Percentiles rank a stretch among this genome's conserved stretches.
These are phyloP conservation scores for Cupressus sempervirens DNA, from an alignment of 75 land plant genomes.

Conservation along the genomic window DNA sequence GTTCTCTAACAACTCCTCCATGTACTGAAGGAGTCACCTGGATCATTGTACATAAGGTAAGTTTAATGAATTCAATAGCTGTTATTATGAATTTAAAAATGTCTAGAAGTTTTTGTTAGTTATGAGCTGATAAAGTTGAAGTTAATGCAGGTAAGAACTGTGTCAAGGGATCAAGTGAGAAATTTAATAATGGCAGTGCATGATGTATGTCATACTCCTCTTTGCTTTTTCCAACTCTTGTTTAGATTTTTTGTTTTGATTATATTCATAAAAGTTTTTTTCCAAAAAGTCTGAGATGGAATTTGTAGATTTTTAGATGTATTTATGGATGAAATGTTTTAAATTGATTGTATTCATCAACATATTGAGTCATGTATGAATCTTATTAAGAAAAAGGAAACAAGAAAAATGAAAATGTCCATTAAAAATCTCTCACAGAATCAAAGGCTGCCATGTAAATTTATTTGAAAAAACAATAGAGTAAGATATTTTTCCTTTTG, in stretches of 20 bases:
- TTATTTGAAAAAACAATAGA: too few relatives aligned
- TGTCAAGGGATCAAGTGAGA: slow-evolving; percentile 25
- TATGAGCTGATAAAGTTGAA: neutral
- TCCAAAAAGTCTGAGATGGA: too few relatives aligned
- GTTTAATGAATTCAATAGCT: neutral
- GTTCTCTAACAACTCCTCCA: slow-evolving; percentile 48
- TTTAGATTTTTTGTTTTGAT: neutral
- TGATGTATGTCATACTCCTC: slow-evolving; percentile 16
- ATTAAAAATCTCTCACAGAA: too few relatives aligned
- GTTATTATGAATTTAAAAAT: neutral
- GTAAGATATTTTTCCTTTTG: neutral
- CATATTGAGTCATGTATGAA: too few relatives aligned
- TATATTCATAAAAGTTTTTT: too few relatives aligned
- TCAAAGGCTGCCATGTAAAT: too few relatives aligned
- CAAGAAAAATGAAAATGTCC: too few relatives aligned
- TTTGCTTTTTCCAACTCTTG: neutral
- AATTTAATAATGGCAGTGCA: slow-evolving; percentile 16
- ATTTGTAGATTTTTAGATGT: too few relatives aligned
- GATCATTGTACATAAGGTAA: slow-evolving; percentile 40
- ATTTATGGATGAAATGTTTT: too few relatives aligned
- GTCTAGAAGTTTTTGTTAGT: neutral
- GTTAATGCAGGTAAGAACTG: slow-evolving; percentile 23
- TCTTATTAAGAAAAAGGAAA: too few relatives aligned
- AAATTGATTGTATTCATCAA: too few relatives aligned
- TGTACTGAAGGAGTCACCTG: slow-evolving; percentile 45